phyloP scores from a whole-genome alignment of 768 basidiomycete species.

The Chalciporus pseudorubinellus region DNA sequence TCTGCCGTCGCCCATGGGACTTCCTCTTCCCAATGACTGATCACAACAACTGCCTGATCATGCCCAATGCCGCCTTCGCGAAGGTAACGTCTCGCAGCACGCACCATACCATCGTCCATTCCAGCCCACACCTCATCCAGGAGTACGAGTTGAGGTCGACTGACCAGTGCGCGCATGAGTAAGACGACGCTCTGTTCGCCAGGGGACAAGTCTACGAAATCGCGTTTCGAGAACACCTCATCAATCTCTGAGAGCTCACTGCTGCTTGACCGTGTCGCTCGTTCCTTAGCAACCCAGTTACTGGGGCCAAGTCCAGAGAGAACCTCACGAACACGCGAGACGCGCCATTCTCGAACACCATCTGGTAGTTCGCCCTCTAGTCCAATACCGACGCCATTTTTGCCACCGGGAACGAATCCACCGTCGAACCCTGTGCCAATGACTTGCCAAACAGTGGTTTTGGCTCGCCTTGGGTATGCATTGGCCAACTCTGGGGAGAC shows the following conservation, averaged over 20 bases:
- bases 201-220: slow-evolving; percentile 64
- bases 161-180: slow-evolving; percentile 83
- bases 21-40: slow-evolving; percentile 92
- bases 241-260: slow-evolving; percentile 14
- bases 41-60: slow-evolving; percentile 76
- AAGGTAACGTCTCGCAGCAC: slow-evolving; percentile 60
- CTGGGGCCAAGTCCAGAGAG: slow-evolving; percentile 61
- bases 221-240: slow-evolving; percentile 43
- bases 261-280: not conserved
- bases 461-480: slow-evolving; percentile 76
- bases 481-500: slow-evolving; percentile 89
- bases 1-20: slow-evolving; percentile 73
- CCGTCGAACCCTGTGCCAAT: slow-evolving; percentile 89
- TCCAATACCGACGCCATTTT: slow-evolving; percentile 46
- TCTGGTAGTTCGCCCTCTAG: slow-evolving; percentile 37
- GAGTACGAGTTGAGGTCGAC: slow-evolving; percentile 68
- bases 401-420: slow-evolving; percentile 59
- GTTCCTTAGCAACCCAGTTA: slow-evolving; percentile 39
- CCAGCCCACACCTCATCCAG: slow-evolving; percentile 94
- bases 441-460: slow-evolving; percentile 72
- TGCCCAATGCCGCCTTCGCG: slow-evolving; percentile 46
- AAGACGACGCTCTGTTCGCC: slow-evolving; percentile 81
- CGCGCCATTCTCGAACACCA: slow-evolving; percentile 37
- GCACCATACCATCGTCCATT: slow-evolving; percentile 81
- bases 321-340: slow-evolving; percentile 52